Conservation (phyloP, 495 filamentous ascomycete species). For the Lophiotrema nucula region DNA sequence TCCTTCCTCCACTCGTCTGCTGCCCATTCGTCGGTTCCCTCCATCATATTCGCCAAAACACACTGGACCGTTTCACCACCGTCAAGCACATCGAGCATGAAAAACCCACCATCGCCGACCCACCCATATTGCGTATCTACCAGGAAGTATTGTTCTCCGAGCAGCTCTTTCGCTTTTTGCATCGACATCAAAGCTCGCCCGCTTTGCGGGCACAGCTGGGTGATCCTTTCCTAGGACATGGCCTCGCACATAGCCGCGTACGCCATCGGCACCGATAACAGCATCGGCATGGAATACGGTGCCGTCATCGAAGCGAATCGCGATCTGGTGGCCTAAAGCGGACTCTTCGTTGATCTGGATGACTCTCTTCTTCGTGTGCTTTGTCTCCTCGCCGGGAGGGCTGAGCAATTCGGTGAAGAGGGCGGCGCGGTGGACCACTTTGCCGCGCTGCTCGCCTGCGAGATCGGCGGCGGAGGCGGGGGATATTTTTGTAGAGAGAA, state of each 20-base stretch:
- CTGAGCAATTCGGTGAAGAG: constrained; percentile 8
- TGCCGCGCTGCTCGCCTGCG: constrained; percentile 16
- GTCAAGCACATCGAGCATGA: constrained; percentile 20
- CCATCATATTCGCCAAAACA: constrained; percentile 1
- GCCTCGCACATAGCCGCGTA: constrained; percentile 2
- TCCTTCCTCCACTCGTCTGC: constrained; percentile 5
- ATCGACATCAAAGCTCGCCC: not conserved
- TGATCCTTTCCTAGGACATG: constrained; percentile 13
- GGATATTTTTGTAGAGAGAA: too few relatives aligned
- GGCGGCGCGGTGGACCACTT: constrained; percentile 16
- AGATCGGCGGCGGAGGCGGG: too few relatives aligned
- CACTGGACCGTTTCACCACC: constrained; percentile 11
- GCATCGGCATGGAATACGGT: constrained; percentile 8
- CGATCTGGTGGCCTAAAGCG: not conserved
- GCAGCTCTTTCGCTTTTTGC: constrained; percentile 6
- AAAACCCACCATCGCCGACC: constrained; percentile 12
- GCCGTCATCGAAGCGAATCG: constrained; percentile 4
- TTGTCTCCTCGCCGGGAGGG: not conserved
- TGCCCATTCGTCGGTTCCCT: constrained; percentile 2
- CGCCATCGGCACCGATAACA: constrained; percentile 15
- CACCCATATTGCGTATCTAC: constrained; percentile 18
- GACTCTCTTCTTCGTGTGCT: constrained; percentile 13
- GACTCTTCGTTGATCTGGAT: constrained; percentile 6
- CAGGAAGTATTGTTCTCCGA: constrained; percentile 10
- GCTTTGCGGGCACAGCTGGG: constrained; percentile 1